Percentiles rank a stretch among this genome's conserved stretches.
phyloP scores from a whole-genome alignment of 2,329 filamentous ascomycete genomes.

The Claviceps sp. region DNA sequence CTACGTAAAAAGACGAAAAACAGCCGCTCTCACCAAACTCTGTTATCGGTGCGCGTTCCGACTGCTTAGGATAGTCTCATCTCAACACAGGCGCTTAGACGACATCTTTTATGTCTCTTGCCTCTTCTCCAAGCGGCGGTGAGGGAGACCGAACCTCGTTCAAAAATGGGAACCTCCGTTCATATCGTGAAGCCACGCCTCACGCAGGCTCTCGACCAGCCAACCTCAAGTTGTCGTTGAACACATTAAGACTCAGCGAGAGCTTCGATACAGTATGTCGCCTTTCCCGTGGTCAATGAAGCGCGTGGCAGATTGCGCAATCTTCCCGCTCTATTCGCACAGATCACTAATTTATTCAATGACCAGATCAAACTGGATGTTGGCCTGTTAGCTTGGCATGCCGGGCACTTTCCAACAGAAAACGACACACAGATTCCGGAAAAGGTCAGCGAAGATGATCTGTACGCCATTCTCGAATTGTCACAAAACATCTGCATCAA shows the following conservation, averaged over 20 bases:
- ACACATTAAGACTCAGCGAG: conserved; percentile 4
- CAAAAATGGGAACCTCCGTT: neutral
- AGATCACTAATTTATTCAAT: neutral
- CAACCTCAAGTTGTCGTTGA: conserved; percentile 4
- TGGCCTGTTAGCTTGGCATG: conserved; percentile 6
- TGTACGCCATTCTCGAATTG: conserved; percentile 6
- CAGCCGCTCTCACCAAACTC: neutral
- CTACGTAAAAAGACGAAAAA: neutral
- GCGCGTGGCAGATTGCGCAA: neutral
- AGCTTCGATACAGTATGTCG: conserved; percentile 8
- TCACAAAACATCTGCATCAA: conserved; percentile 8
- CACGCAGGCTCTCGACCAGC: neutral
- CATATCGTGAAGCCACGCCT: conserved; percentile 1
- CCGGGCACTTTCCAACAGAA: conserved; percentile 5
- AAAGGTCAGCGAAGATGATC: conserved; percentile 6
- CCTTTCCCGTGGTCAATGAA: neutral
- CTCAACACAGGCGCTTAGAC: neutral
- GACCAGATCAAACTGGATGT: conserved; percentile 7
- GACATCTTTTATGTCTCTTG: conserved; percentile 5
- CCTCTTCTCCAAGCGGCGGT: conserved; percentile 2
- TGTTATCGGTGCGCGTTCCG: neutral
- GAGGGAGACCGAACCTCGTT: neutral
- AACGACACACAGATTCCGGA: neutral
- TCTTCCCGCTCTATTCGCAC: neutral
- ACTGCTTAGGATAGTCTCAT: neutral